Evolutionary conservation across 441 rosid species (phyloP), one percentile per base, ranked within the genome.

Genomic region (Populus trichocarpa): DNA sequence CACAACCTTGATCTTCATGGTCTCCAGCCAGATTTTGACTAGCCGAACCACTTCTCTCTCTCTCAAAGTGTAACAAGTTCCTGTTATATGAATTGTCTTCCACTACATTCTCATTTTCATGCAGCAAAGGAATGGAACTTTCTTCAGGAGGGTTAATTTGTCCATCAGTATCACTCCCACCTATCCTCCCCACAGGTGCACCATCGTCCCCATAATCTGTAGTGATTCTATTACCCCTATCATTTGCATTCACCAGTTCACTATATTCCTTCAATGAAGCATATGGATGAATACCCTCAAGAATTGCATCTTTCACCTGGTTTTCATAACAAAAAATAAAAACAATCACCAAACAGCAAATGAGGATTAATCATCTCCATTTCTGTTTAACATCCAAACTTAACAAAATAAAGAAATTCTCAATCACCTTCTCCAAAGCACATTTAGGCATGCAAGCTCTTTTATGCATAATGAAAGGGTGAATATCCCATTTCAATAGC

Each of bases 231-330:
- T 66, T 73, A 72, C 26, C 50, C 38, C 66, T 78, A 71, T 74
- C 78, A 78, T 78, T 78, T 65, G n/a, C 32, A 53, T 2, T 75
- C 46, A 78, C 32, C 84, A 87, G 76, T 75, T 87, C 87, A 72
- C 89, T 81, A 68, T 63, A 68, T 71, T 67, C 77, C 75, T 70
- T 84, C 73, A 89, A 80, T 32, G 79, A 82, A 75, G 83, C 82
- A 76, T 38, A 28, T 2, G 83, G 85, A 76, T 78, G 67, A 4
- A 71, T 36, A 65, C 87, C 89, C 18, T 81, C 73, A 40, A 73
- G 75, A 64, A 86, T 84, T 53, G 79, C 61, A 82, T 80, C 85
- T 84, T 85, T 86, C 77, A 91, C 79, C 93, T 91, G 86, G 61
- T 53, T 79, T 79, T 50, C 72, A 71, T 75, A 73, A 80, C 46